phyloP scores from a whole-genome alignment of 2,329 filamentous ascomycete genomes.

The Onygena corvina region DNA sequence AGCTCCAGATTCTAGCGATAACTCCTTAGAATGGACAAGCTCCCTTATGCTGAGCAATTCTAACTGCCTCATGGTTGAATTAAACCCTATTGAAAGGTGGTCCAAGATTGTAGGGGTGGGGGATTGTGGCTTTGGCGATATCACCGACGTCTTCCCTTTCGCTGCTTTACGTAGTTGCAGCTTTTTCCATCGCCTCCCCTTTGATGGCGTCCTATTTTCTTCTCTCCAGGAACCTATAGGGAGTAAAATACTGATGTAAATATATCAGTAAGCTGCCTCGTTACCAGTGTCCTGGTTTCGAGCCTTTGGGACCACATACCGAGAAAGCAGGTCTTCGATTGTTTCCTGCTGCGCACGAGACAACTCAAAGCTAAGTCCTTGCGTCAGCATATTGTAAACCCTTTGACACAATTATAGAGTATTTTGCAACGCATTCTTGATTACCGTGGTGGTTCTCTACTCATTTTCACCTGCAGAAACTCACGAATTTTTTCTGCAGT shows the following conservation, averaged over 20 bases:
- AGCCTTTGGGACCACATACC: slow-evolving; percentile 2
- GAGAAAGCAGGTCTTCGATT: slow-evolving; percentile 10
- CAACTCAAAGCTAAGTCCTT: background rate
- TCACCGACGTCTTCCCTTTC: background rate
- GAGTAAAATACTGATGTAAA: slow-evolving; percentile 6
- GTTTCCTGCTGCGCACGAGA: slow-evolving; percentile 8
- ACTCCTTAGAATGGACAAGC: too few relatives aligned
- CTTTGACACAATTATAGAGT: background rate
- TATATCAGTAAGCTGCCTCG: background rate
- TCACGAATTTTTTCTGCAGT: too few relatives aligned
- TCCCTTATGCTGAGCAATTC: slow-evolving; percentile 2
- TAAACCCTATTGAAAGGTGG: slow-evolving; percentile 11
- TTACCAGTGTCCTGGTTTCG: background rate
- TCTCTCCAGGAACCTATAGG: slow-evolving; percentile 9
- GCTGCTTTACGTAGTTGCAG: slow-evolving; percentile 6
- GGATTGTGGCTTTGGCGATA: background rate
- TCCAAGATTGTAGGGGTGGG: background rate
- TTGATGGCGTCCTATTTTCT: slow-evolving; percentile 7
- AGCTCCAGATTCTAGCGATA: too few relatives aligned
- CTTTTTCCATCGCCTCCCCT: slow-evolving; percentile 9
- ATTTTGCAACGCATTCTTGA: too few relatives aligned
- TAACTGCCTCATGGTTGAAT: slow-evolving; percentile 8
- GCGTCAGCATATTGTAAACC: too few relatives aligned
- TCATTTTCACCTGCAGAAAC: too few relatives aligned
- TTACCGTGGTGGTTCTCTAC: too few relatives aligned